Evolutionary conservation across 2,329 filamentous ascomycete genomes (phyloP), one percentile per base, ranked within the genome.

Genomic region (Fusarium metavorans): DNA sequence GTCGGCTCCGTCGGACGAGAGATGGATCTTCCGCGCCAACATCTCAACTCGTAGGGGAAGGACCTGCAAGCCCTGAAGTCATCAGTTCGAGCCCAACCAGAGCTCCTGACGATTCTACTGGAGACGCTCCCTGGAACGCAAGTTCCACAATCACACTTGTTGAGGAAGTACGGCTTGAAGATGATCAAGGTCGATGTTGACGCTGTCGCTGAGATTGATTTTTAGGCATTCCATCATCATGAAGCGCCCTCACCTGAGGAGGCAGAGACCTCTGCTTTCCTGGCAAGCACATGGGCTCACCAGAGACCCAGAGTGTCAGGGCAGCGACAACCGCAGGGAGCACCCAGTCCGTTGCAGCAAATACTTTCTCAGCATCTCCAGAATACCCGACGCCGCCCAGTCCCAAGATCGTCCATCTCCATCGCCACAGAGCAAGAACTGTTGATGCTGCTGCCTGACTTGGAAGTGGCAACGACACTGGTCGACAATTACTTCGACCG

Each of bases 401-500:
- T 30, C 25, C 57, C 34, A 57, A 62, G 60, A 39, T 43, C 6
- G 9, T 35, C 23, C 43, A 30, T 34, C 10, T 60, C 54, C 8
- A 34, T 56, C 27, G 20, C 60, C 34, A 45, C 61, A 16, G 57
- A 56, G 16, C 23, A 37, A 8, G 65, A 73, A 35, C 50, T 77
- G 11, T 13, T 45, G 9, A 64, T 73, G 1, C 30, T 79, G 7
- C 64, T 82, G 1, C 78, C 81, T 2, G 39, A 65, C 2, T 69
- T 71, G 9, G 71, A 81, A 23, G 75, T 73, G 3, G 76, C 77
- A 6, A 37, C 58, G 14, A 27, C 80, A 16, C 70, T 83, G 10
- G 76, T 83, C 7, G 79, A 83, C 43, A 83, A 34, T 27, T 84
- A 83, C 57, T 84, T 84, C 69, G 80, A 83, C 59, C 77, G 79